Percentiles rank a stretch among this genome's conserved stretches.
Evolutionary conservation across 768 basidiomycete species (phyloP).

Genomic region (Hypholoma sublateritium): DNA sequence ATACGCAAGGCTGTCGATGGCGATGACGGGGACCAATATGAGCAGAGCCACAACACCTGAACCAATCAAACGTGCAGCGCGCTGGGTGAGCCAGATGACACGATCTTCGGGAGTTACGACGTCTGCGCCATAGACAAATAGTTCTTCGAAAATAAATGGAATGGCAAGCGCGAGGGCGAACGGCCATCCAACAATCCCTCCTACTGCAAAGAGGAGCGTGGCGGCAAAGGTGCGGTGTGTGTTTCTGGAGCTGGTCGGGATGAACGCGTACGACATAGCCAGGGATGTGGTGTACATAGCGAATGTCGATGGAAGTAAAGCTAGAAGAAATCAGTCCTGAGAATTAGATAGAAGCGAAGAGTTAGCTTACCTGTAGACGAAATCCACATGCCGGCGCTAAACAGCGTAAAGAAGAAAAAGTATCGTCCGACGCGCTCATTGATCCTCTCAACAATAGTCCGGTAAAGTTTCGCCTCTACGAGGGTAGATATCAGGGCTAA

Average conservation of each 20-base stretch:
- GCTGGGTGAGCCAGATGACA: slow-evolving; percentile 54
- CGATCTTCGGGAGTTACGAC: slow-evolving; percentile 45
- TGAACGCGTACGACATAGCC: slow-evolving; percentile 70
- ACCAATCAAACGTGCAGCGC: slow-evolving; percentile 57
- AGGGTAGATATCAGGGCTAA: slow-evolving; percentile 72
- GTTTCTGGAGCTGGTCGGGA: slow-evolving; percentile 54
- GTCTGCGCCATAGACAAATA: slow-evolving; percentile 77
- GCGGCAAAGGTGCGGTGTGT: slow-evolving; percentile 59
- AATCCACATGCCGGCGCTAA: slow-evolving; percentile 95
- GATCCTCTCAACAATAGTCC: slow-evolving; percentile 75
- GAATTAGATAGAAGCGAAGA: neutral
- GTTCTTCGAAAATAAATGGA: slow-evolving; percentile 89
- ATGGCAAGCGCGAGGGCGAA: slow-evolving; percentile 86
- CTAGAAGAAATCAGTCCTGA: slow-evolving; percentile 36
- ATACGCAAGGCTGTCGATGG: slow-evolving; percentile 85
- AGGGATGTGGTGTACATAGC: slow-evolving; percentile 87
- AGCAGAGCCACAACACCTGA: slow-evolving; percentile 57
- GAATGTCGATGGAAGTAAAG: slow-evolving; percentile 94
- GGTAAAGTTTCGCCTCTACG: slow-evolving; percentile 82
- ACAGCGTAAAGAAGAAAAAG: slow-evolving; percentile 79
- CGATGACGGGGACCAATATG: slow-evolving; percentile 77
- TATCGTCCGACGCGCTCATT: slow-evolving; percentile 94
- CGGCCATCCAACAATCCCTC: slow-evolving; percentile 94
- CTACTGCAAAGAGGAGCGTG: slow-evolving; percentile 72
- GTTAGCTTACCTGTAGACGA: slow-evolving; percentile 69